Evolutionary conservation across 495 filamentous ascomycete genomes (phyloP).

Genomic region (Aspergillus funiculosus): DNA sequence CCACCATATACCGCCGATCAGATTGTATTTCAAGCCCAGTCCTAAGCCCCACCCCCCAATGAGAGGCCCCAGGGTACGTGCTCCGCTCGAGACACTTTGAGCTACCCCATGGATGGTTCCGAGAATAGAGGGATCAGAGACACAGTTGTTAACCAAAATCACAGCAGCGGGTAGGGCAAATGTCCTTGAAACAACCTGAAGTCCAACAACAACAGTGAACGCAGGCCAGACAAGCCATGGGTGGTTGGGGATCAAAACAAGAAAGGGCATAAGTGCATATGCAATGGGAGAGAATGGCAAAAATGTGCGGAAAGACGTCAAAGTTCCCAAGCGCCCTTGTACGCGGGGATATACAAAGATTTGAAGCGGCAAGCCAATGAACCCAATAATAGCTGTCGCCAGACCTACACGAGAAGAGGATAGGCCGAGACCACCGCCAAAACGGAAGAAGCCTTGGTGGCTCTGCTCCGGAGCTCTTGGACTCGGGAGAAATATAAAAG

Average conservation of each 20-base stretch:
- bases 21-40: slow-evolving; percentile 55
- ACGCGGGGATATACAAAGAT: slow-evolving; percentile 64
- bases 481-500: slow-evolving; percentile 65
- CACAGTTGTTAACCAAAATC: slow-evolving; percentile 64
- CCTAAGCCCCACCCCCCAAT: slow-evolving; percentile 62
- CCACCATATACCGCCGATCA: slow-evolving; percentile 71
- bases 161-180: slow-evolving; percentile 64
- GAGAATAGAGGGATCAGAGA: slow-evolving; percentile 55
- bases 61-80: slow-evolving; percentile 60
- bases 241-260: slow-evolving; percentile 51
- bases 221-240: slow-evolving; percentile 48
- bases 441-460: slow-evolving; percentile 52
- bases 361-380: slow-evolving; percentile 64
- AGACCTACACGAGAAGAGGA: slow-evolving; percentile 62
- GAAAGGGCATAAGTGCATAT: slow-evolving; percentile 62
- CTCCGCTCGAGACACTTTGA: slow-evolving; percentile 54
- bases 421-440: slow-evolving; percentile 67
- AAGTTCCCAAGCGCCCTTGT: slow-evolving; percentile 54
- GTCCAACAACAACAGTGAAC: slow-evolving; percentile 54
- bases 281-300: slow-evolving; percentile 60
- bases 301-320: slow-evolving; percentile 52
- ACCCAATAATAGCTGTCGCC: slow-evolving; percentile 62
- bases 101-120: slow-evolving; percentile 67
- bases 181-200: slow-evolving; percentile 67
- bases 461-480: slow-evolving; percentile 48